phyloP scores from a whole-genome alignment of 2,329 filamentous ascomycete species.

The Geoglossum cookeanum region DNA sequence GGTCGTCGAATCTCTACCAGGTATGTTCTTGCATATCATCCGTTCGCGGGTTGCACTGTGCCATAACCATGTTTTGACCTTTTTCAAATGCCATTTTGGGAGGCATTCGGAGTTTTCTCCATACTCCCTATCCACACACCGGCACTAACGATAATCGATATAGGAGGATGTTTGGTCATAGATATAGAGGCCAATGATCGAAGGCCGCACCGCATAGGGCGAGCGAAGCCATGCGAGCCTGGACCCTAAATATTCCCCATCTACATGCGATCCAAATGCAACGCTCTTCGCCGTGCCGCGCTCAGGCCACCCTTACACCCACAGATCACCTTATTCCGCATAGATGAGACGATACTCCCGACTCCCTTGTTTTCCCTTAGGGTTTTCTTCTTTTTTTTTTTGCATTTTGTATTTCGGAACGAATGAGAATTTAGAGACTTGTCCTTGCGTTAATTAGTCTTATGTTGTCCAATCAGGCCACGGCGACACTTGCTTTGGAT shows the following conservation, averaged over 20 bases:
- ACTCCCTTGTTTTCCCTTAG: background rate
- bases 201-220: no score
- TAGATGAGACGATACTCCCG: background rate
- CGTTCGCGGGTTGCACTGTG: background rate
- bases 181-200: constrained; percentile 7
- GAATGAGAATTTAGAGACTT: background rate
- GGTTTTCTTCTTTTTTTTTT: background rate
- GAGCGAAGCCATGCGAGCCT: background rate
- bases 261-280: background rate
- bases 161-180: constrained; percentile 58
- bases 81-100: constrained; percentile 10
- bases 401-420: background rate
- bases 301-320: background rate
- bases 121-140: background rate
- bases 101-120: background rate
- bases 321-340: background rate
- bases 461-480: background rate
- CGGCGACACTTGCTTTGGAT: background rate
- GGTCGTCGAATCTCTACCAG: constrained; percentile 88
- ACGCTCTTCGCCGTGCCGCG: background rate
- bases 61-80: background rate
- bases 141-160: constrained; percentile 4
- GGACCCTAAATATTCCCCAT: background rate
- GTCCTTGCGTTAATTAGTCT: background rate
- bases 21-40: constrained; percentile 18